These are phyloP conservation scores for Volutella citrinella DNA, from an alignment of 2,329 filamentous ascomycete species.

Conservation along the genomic window DNA sequence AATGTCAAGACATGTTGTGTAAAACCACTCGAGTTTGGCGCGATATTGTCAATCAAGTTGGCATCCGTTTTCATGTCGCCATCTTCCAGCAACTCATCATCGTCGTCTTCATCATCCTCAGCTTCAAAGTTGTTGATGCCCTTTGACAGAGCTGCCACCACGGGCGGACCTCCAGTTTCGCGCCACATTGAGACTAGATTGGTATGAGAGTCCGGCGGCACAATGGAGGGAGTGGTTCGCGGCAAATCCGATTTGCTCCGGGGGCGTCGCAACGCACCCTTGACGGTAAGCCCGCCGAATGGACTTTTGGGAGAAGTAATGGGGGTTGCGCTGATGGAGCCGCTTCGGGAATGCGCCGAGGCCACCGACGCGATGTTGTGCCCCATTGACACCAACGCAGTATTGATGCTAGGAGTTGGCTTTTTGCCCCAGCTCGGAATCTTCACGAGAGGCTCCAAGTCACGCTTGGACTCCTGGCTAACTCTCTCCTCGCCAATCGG, in stretches of 20 bases:
- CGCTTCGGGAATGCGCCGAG: conserved; percentile 53
- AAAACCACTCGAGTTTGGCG: conserved; percentile 74
- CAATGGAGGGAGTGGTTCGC: conserved; percentile 31
- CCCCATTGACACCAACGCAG: conserved; percentile 54
- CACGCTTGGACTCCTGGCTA: conserved; percentile 35
- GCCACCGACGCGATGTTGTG: conserved; percentile 54
- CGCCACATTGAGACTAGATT: conserved; percentile 51
- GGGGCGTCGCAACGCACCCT: conserved; percentile 49
- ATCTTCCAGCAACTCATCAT: conserved; percentile 54
- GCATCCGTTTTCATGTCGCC: conserved; percentile 60
- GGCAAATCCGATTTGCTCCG: conserved; percentile 54
- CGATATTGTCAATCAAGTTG: conserved; percentile 63
- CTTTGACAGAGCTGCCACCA: conserved; percentile 47
- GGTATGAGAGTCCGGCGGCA: conserved; percentile 35
- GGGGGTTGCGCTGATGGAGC: conserved; percentile 56
- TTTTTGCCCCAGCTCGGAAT: conserved; percentile 52
- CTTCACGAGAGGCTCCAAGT: conserved; percentile 51
- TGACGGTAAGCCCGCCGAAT: conserved; percentile 43
- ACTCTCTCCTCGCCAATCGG: conserved; percentile 20
- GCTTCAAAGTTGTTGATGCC: conserved; percentile 15
- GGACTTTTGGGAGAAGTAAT: conserved; percentile 53
- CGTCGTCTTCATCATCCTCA: conserved; percentile 58
- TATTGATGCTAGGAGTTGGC: conserved; percentile 55
- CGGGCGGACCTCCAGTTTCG: conserved; percentile 51
- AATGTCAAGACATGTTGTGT: conserved; percentile 68